Conservation (phyloP, 805 yeast genomes). For the Ogataea methylovora region DNA sequence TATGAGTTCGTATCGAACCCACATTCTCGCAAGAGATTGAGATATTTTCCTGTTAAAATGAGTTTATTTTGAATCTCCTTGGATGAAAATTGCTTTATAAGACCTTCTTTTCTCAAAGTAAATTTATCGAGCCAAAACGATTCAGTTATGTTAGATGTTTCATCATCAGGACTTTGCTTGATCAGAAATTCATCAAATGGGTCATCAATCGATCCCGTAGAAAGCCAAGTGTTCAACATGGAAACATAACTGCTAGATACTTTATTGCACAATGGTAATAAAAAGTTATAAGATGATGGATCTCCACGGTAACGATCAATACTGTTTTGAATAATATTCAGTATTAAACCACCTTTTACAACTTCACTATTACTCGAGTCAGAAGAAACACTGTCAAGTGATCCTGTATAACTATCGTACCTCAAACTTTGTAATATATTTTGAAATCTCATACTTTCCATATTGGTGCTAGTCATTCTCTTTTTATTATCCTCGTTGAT, state of each 20-base stretch:
- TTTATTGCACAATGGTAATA: constrained; percentile 43
- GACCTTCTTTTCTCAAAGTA: constrained; percentile 65
- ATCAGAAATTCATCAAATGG: constrained; percentile 79
- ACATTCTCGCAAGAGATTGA: constrained; percentile 63
- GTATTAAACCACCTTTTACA: constrained; percentile 74
- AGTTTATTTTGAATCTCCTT: constrained; percentile 54
- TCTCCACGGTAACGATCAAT: constrained; percentile 63
- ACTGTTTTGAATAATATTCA: constrained; percentile 53
- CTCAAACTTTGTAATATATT: constrained; percentile 28
- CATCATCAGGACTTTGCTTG: constrained; percentile 23
- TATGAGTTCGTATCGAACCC: constrained; percentile 30
- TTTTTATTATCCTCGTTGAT: constrained; percentile 42
- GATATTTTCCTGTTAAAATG: constrained; percentile 75
- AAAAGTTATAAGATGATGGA: constrained; percentile 40
- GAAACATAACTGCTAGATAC: constrained; percentile 56
- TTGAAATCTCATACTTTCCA: constrained; percentile 19
- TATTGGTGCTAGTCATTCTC: constrained; percentile 26
- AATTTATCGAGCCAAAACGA: constrained; percentile 71
- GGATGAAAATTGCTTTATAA: constrained; percentile 56
- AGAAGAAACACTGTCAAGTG: constrained; percentile 40
- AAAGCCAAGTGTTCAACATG: constrained; percentile 77
- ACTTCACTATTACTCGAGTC: constrained; percentile 44
- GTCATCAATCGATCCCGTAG: constrained; percentile 66
- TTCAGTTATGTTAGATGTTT: constrained; percentile 28
- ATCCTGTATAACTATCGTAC: constrained; percentile 36